phyloP scores from a whole-genome alignment of 805 yeast species.

The Wickerhamiella qilinensis region DNA sequence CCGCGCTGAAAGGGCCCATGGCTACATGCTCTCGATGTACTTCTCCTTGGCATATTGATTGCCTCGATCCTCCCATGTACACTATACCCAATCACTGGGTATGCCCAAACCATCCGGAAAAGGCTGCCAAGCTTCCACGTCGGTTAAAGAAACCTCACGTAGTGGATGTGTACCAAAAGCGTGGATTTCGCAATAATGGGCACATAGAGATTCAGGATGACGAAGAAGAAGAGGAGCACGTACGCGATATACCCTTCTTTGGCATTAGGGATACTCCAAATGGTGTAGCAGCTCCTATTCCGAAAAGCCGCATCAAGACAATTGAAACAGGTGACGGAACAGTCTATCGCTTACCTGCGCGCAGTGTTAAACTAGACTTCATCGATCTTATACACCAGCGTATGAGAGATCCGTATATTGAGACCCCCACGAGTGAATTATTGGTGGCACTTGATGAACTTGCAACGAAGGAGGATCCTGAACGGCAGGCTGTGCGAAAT shows the following conservation, averaged over 20 bases:
- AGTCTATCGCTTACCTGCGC: slow-evolving; percentile 51
- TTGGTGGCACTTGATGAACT: slow-evolving; percentile 23
- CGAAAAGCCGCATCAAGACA: slow-evolving; percentile 10
- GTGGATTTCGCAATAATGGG: slow-evolving; percentile 40
- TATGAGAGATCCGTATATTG: slow-evolving; percentile 20
- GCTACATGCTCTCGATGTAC: slow-evolving; percentile 74
- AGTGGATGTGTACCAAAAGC: slow-evolving; percentile 37
- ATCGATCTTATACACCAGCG: slow-evolving; percentile 32
- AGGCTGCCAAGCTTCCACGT: slow-evolving; percentile 12
- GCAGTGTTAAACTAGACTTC: slow-evolving; percentile 54
- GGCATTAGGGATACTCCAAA: slow-evolving; percentile 21
- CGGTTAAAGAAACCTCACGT: slow-evolving; percentile 28
- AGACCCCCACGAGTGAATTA: slow-evolving; percentile 22
- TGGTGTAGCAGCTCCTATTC: slow-evolving; percentile 25
- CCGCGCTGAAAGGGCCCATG: slow-evolving; percentile 46
- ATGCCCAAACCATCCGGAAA: slow-evolving; percentile 72
- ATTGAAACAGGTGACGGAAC: slow-evolving; percentile 24
- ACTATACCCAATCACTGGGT: slow-evolving; percentile 69
- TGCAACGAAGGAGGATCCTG: slow-evolving; percentile 13
- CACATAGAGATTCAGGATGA: slow-evolving; percentile 39
- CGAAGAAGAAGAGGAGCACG: slow-evolving; percentile 17
- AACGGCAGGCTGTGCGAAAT: slow-evolving; percentile 21
- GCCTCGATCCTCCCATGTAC: slow-evolving; percentile 61
- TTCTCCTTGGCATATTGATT: slow-evolving; percentile 77
- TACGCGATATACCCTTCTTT: slow-evolving; percentile 25